These are phyloP conservation scores for Porodaedalea pini DNA, from an alignment of 1,284 basidiomycete genomes.

Conservation along the genomic window DNA sequence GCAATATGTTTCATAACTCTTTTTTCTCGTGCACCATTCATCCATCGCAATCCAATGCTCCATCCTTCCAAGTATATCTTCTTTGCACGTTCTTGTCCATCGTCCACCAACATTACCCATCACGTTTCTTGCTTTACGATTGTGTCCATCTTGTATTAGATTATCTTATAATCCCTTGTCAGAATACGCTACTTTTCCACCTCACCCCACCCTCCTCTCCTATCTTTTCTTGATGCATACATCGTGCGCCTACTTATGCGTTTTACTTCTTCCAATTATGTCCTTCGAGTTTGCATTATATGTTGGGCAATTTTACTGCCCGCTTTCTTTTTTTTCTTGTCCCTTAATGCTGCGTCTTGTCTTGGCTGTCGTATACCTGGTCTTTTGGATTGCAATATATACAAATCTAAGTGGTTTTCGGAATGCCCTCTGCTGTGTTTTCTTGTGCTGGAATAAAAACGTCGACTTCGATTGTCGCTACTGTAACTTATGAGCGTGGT, in stretches of 20 bases:
- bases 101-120: not conserved
- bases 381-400: slow-evolving; percentile 9
- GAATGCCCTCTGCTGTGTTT: too few species aligned
- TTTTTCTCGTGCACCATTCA: slow-evolving; percentile 20
- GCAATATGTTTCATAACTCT: slow-evolving; percentile 23
- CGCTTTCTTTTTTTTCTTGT: not conserved
- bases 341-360: not conserved
- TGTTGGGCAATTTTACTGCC: not conserved
- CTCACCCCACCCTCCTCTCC: not conserved
- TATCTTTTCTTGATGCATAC: not conserved
- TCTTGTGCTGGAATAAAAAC: too few species aligned
- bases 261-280: not conserved
- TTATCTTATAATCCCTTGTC: not conserved
- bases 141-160: not conserved
- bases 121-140: slow-evolving; percentile 18
- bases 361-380: not conserved
- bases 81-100: not conserved
- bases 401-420: not conserved
- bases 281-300: not conserved
- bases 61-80: not conserved
- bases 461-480: too few species aligned
- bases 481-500: too few species aligned
- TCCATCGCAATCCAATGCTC: slow-evolving; percentile 23
- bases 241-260: slow-evolving; percentile 2
- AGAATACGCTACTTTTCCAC: not conserved